Percentiles rank a stretch among this genome's conserved stretches.
Conservation (phyloP, 176 grass and related monocot genomes). For the Oryza rufipogon region DNA sequence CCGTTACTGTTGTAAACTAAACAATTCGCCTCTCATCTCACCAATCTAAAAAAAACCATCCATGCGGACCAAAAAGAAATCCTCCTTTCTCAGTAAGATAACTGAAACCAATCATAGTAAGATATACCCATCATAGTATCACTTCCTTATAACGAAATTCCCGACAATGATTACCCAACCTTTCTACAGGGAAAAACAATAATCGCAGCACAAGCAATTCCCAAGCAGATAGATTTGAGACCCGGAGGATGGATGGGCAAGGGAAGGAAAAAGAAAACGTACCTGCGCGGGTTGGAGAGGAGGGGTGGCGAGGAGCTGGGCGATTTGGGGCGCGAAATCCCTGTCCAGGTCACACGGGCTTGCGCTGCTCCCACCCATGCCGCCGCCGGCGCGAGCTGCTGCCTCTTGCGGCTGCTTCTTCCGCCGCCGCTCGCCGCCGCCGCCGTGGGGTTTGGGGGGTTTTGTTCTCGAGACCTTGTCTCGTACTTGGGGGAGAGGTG, state of each 20-base stretch:
- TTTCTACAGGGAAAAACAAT: neutral
- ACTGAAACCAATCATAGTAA: neutral
- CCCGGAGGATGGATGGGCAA: neutral
- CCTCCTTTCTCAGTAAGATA: neutral
- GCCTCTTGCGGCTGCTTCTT: conserved; percentile 1
- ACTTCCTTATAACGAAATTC: neutral
- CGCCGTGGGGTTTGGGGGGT: conserved; percentile 26
- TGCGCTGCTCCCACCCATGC: conserved; percentile 35
- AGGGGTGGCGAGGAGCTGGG: conserved; percentile 69
- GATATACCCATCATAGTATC: neutral
- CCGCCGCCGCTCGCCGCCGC: neutral
- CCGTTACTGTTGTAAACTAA: neutral
- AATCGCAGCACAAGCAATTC: neutral
- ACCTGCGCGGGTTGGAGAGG: conserved; percentile 56
- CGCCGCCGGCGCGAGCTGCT: neutral
- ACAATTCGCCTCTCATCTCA: neutral
- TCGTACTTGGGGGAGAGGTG: neutral
- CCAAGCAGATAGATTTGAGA: neutral
- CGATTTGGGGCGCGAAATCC: conserved; percentile 72
- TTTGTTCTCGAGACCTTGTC: neutral
- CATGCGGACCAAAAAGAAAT: neutral
- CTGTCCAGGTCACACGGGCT: conserved; percentile 65
- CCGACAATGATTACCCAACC: neutral
- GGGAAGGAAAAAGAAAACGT: neutral
- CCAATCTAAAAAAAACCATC: neutral